Base-by-base conservation (phyloP, 495 filamentous ascomycete genomes). In the Pyrenula massariospora region DNA sequence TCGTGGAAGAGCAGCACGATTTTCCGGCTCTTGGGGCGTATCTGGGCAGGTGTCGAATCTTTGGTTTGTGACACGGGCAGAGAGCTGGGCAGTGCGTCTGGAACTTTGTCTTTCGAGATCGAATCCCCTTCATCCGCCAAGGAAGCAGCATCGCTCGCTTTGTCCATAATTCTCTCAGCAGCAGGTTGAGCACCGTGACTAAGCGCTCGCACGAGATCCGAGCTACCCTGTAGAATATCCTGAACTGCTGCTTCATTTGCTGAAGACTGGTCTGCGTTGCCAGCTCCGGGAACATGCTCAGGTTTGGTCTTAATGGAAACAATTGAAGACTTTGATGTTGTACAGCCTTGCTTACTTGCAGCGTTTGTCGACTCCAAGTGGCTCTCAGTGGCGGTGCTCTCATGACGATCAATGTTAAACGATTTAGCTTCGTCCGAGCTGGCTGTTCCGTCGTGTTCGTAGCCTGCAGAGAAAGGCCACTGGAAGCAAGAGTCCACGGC, bases 1-100 rank as follows among this genome's bases (percentile, higher is more conserved):
- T 84, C 83, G 65, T 96, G 89, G 42, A 89, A 92, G 8, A 96
- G 82, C 21, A 96, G 77, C 21, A 95, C 72, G 15, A 95, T 68
- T 2, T 81, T 82, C 58, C 87, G 84, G 42, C 53, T 52, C 25
- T 51, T 58, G 31, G 31, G 31, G 31, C 31, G 8, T 5, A 5
- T 5, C 31, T 42, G 31, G 31, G 31, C 31, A 15, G 31, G 15
- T 5, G 8, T 5, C 15, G 31, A 15, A 42, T 42, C 31, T 12
- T 3, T 56, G 51, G 25, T 57, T 54, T 52, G n/a, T 48, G 3
- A 56, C 21, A 23, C 55, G 42, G 48, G 23, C 21, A 48, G 31
- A 12, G 53, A 54, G 12, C 25, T 10, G 22, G 25, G 50, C 24
- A 47, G 3, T 10, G 53, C 48, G 2, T 56, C 21, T 25, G 62